Evolutionary conservation across 345 rosid genomes (phyloP), one percentile per base, ranked within the genome.

Genomic region (Eucalyptus guilfoylei): DNA sequence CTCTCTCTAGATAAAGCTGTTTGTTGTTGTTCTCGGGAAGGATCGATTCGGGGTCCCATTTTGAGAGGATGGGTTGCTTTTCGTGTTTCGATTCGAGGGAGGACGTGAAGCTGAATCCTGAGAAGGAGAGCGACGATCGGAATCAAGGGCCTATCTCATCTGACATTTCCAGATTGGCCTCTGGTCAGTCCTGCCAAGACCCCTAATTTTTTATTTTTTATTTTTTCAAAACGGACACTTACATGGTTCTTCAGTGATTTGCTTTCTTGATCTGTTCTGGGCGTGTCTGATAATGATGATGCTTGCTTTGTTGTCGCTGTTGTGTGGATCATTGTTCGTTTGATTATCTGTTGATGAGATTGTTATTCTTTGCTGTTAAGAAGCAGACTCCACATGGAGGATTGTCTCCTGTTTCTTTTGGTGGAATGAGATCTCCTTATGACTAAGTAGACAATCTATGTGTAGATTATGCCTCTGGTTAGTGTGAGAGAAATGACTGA

Each of bases 71-170:
- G 99, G 99, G 98, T 89, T 97, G 99, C 91, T 97, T 96, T 93
- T 91, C 99, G 60, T 96, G 98, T 92, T 97, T 96, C 87, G 98
- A 95, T 94, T 96, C 99, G 40, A 95, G 92, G 94, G 96, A 96
- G 89, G 99, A 93, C 48, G 96, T 96, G 95, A 94, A 88, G 93
- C 90, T 97, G 91, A 96, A 96, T 92, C 95, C 93, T 45, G 94
- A 89, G 17, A 95, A 92, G 54, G 94, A 94, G 88, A 89, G 94
- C 67, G 93, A 93, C 90, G 94, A 88, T 94, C 95, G 91, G 60
- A 95, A 93, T 87, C 96, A 90, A 85, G 87, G 90, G 87, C 93
- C 92, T 54, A 92, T 91, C 26, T 88, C 99, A 69, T 90, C 96
- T 88, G 94, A 93, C 90, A 88, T 95, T 62, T 93, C 99, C 92